Conservation (phyloP, 345 rosid species). For the Erucastrum elatum region DNA sequence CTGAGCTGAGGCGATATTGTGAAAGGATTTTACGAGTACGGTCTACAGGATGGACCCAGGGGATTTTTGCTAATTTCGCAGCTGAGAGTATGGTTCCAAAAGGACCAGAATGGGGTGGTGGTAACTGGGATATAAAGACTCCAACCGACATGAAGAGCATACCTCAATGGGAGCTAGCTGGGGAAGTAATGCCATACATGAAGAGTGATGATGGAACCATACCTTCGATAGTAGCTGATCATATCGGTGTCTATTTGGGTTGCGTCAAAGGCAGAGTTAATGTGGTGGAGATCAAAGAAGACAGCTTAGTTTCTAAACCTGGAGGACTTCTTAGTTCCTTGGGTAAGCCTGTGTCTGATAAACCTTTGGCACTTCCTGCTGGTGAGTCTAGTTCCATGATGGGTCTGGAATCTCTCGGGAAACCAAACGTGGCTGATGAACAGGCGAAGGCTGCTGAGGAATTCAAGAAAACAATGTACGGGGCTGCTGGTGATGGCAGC, state of each 20-base stretch:
- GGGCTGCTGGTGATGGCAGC: conserved; percentile 76
- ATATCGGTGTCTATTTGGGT: conserved; percentile 91
- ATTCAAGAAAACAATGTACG: conserved; percentile 93
- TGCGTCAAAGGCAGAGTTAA: conserved; percentile 92
- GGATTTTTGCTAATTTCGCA: conserved; percentile 98
- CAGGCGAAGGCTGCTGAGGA: conserved; percentile 97
- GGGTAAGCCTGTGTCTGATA: conserved; percentile 49
- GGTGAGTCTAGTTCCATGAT: conserved; percentile 57
- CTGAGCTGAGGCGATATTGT: conserved; percentile 86
- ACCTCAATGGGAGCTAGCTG: conserved; percentile 96
- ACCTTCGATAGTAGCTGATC: conserved; percentile 86
- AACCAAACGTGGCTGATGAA: conserved; percentile 65
- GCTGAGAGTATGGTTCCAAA: conserved; percentile 99
- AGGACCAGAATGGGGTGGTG: conserved; percentile 99
- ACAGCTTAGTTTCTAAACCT: conserved; percentile 67
- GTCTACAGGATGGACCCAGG: conserved; percentile 98
- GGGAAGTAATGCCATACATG: conserved; percentile 99
- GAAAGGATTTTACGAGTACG: conserved; percentile 91
- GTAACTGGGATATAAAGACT: conserved; percentile 97
- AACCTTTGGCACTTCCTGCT: conserved; percentile 50
- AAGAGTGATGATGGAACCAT: conserved; percentile 88
- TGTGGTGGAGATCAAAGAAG: conserved; percentile 84
- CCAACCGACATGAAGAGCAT: conserved; percentile 78
- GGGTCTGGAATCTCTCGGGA: conserved; percentile 80
- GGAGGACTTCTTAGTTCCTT: conserved; percentile 49